phyloP scores from a whole-genome alignment of 208 protist species.

The Novymonas esmeraldas region DNA sequence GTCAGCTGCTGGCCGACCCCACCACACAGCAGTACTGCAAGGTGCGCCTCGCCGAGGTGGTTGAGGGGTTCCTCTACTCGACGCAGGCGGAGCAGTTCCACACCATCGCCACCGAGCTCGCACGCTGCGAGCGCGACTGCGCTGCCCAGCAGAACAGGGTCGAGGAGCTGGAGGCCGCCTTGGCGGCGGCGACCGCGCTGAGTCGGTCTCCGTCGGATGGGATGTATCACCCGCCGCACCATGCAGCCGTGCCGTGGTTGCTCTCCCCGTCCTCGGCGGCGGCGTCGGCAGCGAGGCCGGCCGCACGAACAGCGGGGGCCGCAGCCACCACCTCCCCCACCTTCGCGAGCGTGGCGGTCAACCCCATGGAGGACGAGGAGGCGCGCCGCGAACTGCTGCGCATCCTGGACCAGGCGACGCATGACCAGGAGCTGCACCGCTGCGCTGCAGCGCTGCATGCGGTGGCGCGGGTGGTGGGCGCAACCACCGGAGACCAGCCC shows the following conservation, averaged over 20 bases:
- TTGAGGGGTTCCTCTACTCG: slow-evolving; percentile 81
- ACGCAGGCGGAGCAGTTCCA: slow-evolving; percentile 80
- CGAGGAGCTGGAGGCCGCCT: slow-evolving; percentile 36
- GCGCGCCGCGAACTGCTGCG: slow-evolving; percentile 64
- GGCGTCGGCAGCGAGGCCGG: background rate
- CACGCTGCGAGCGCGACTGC: slow-evolving; percentile 51
- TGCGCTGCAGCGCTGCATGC: slow-evolving; percentile 59
- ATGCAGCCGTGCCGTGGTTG: no score
- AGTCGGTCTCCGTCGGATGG: no score
- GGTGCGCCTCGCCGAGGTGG: slow-evolving; percentile 75
- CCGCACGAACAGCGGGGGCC: background rate
- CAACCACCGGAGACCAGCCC: slow-evolving; percentile 21
- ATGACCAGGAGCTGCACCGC: slow-evolving; percentile 75
- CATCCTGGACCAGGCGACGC: slow-evolving; percentile 66
- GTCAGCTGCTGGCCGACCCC: slow-evolving; percentile 72
- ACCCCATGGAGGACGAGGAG: slow-evolving; percentile 57
- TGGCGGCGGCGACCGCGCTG: slow-evolving; percentile 1
- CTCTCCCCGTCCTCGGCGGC: background rate
- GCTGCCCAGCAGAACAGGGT: slow-evolving; percentile 36
- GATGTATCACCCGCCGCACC: slow-evolving; percentile 2
- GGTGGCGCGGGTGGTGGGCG: slow-evolving; percentile 41
- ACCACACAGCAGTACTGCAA: slow-evolving; percentile 72
- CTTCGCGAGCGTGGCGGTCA: slow-evolving; percentile 5
- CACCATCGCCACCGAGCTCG: slow-evolving; percentile 67
- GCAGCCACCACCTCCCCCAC: slow-evolving; percentile 2